phyloP scores from a whole-genome alignment of 129 eudicot genomes.

The Rutidosis leptorrhynchoides region DNA sequence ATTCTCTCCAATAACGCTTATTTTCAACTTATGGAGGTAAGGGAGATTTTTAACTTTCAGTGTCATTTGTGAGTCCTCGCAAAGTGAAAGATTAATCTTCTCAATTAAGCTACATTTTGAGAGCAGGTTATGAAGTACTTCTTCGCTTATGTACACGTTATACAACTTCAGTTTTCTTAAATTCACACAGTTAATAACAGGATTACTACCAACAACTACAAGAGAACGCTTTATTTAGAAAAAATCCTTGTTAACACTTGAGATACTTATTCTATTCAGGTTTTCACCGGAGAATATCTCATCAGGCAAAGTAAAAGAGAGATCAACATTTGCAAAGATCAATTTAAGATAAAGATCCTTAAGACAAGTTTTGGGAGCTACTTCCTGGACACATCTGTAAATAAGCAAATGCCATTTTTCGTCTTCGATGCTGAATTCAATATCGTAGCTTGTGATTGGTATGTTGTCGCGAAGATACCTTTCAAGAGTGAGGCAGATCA shows the following conservation, averaged over 20 bases:
- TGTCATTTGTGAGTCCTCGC: background rate
- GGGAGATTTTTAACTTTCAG: background rate
- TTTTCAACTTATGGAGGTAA: background rate
- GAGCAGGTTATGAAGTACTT: constrained; percentile 2
- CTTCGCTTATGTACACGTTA: background rate
- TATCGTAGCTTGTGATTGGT: background rate
- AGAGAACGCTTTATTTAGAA: background rate
- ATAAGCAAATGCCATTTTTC: background rate
- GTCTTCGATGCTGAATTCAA: background rate
- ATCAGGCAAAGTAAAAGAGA: constrained; percentile 2
- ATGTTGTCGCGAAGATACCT: constrained; percentile 6
- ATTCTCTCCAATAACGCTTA: background rate
- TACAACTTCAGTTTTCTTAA: background rate
- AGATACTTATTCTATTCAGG: background rate
- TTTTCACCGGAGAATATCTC: constrained; percentile 8
- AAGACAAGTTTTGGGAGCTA: constrained; percentile 5
- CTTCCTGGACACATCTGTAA: background rate
- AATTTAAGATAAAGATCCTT: background rate
- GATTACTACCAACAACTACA: background rate
- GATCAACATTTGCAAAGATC: background rate
- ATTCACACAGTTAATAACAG: background rate
- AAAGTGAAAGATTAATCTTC: background rate
- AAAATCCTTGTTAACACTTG: background rate
- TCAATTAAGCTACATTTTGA: background rate
- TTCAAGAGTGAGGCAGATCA: background rate